These are phyloP conservation scores for Platanus orientalis DNA, from an alignment of 164 flowering plant genomes.

Conservation along the genomic window DNA sequence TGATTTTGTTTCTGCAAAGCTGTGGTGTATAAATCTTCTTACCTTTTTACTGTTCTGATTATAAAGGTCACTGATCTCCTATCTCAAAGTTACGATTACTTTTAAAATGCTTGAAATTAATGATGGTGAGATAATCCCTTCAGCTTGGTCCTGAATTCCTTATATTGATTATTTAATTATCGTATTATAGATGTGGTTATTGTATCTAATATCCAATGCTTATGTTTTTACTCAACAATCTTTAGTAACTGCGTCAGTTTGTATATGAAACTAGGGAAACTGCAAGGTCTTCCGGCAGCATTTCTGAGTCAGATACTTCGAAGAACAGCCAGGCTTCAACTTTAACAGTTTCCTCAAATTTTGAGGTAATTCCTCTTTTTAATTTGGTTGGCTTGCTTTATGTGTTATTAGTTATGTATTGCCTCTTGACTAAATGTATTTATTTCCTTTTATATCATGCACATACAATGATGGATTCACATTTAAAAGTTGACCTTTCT, in stretches of 20 bases:
- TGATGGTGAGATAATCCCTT: no score
- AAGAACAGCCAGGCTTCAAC: slow-evolving; percentile 43
- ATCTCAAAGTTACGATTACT: no score
- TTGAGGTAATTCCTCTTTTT: slow-evolving; percentile 50
- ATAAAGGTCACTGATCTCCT: no score
- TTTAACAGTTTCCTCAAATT: slow-evolving; percentile 84
- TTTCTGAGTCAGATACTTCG: slow-evolving; percentile 52
- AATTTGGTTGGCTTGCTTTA: neutral
- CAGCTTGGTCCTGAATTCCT: neutral
- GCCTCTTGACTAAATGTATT: neutral
- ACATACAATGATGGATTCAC: no score
- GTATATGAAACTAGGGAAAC: slow-evolving; percentile 36
- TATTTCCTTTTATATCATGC: no score
- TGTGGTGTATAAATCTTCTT: no score
- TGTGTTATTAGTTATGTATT: neutral
- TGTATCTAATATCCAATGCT: neutral
- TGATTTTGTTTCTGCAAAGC: no score
- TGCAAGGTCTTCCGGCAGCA: slow-evolving; percentile 32
- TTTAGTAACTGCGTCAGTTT: neutral
- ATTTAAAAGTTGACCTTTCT: neutral
- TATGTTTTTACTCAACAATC: neutral
- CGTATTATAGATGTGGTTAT: neutral
- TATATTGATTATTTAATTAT: neutral
- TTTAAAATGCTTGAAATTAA: no score
- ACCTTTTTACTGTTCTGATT: no score